phyloP scores from a whole-genome alignment of 768 basidiomycete species.

The Cystofilobasidium macerans region DNA sequence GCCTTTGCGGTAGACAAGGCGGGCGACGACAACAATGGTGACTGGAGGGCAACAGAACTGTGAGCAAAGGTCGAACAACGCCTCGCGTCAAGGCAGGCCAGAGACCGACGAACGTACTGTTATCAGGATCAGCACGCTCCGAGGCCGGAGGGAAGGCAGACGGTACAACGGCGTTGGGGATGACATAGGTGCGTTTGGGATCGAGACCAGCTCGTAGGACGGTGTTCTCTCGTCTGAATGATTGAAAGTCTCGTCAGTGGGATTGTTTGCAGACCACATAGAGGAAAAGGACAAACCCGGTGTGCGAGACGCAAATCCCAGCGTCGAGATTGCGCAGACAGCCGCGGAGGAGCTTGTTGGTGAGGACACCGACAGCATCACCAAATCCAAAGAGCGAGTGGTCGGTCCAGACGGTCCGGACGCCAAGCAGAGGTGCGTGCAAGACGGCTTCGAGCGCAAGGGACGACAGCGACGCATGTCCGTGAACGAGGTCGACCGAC shows the following conservation, averaged over 20 bases:
- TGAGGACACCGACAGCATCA: slow-evolving; percentile 90
- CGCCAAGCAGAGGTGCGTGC: slow-evolving; percentile 63
- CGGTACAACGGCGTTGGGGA: slow-evolving; percentile 82
- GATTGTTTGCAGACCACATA: not conserved
- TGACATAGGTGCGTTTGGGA: slow-evolving; percentile 66
- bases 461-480: slow-evolving; percentile 79
- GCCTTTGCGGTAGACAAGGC: slow-evolving; percentile 89
- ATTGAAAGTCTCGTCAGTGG: not conserved
- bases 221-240: slow-evolving; percentile 82
- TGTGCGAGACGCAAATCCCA: slow-evolving; percentile 92
- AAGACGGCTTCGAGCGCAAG: slow-evolving; percentile 87
- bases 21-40: slow-evolving; percentile 79
- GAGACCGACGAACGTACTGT: slow-evolving; percentile 43
- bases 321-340: slow-evolving; percentile 83
- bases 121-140: slow-evolving; percentile 29
- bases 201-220: slow-evolving; percentile 74
- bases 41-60: slow-evolving; percentile 44
- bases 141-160: slow-evolving; percentile 68
- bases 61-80: not conserved
- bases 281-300: slow-evolving; percentile 52
- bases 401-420: slow-evolving; percentile 90
- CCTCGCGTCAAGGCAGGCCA: not conserved
- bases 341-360: slow-evolving; percentile 84
- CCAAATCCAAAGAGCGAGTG: slow-evolving; percentile 94
- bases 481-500: slow-evolving; percentile 74